These are phyloP conservation scores for Melanopsichium pennsylvanicum DNA, from an alignment of 1,284 basidiomycete genomes.

Conservation along the genomic window DNA sequence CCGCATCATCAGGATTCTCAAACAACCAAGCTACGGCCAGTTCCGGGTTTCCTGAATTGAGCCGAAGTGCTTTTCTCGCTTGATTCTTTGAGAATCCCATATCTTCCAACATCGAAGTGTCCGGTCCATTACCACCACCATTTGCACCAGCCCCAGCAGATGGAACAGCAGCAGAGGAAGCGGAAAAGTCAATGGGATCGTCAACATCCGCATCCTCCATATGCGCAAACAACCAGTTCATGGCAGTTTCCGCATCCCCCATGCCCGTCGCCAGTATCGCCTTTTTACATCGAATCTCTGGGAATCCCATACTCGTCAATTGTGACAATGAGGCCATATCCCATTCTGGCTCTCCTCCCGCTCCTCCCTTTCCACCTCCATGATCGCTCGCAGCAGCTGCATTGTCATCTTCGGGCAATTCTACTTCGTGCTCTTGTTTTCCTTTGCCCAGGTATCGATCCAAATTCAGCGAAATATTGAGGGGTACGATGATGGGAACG, in stretches of 20 bases:
- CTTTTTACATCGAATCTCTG: conserved; percentile 55
- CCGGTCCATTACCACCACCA: conserved; percentile 57
- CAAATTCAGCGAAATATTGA: conserved; percentile 71
- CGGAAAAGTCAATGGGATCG: conserved; percentile 72
- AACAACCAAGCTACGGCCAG: conserved; percentile 97
- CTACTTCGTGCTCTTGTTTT: conserved; percentile 76
- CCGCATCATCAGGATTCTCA: conserved; percentile 86
- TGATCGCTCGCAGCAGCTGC: neutral
- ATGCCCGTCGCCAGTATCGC: conserved; percentile 85
- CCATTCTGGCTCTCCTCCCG: conserved; percentile 26
- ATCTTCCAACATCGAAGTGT: conserved; percentile 74
- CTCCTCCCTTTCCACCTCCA: neutral
- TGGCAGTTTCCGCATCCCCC: conserved; percentile 79
- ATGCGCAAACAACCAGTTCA: conserved; percentile 93
- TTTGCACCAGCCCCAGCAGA: conserved; percentile 58
- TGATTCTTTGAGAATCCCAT: conserved; percentile 92
- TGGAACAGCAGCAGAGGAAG: conserved; percentile 9
- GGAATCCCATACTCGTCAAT: conserved; percentile 61
- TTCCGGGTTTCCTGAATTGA: conserved; percentile 82
- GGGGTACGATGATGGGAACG: conserved; percentile 81
- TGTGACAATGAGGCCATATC: conserved; percentile 56
- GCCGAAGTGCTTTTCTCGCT: conserved; percentile 83
- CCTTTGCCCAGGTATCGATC: conserved; percentile 79
- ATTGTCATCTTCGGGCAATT: conserved; percentile 72
- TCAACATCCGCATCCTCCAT: conserved; percentile 96